A percentile compares a stretch with the other conserved stretches of the same genome.
Conservation (phyloP, 176 grass and related monocot species). For the Olyra latifolia region DNA sequence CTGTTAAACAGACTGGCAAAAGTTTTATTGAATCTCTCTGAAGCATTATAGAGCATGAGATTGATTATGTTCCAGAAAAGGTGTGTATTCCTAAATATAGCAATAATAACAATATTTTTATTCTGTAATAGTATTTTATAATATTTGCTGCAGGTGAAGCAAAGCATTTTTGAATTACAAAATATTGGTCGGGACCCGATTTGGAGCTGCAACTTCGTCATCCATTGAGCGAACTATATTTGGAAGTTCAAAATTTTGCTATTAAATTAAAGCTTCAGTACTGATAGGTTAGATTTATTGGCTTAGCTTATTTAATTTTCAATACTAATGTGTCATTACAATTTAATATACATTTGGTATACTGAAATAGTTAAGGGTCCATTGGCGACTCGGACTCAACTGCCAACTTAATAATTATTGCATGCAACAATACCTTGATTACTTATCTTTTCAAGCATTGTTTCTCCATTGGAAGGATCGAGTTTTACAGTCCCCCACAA, state of each 20-base stretch:
- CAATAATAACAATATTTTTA: neutral
- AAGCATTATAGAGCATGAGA: neutral
- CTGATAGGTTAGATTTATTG: neutral
- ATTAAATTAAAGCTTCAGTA: neutral
- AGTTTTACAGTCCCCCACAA: no score
- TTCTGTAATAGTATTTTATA: neutral
- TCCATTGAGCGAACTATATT: neutral
- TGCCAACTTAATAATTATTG: no score
- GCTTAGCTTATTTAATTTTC: neutral
- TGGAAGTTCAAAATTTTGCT: neutral
- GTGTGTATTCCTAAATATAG: neutral
- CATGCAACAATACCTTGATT: no score
- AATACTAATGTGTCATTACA: no score
- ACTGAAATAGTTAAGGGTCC: no score
- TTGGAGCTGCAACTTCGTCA: neutral
- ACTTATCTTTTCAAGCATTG: no score
- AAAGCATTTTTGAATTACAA: no score
- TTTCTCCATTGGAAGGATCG: no score
- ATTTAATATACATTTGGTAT: no score
- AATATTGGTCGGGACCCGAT: neutral
- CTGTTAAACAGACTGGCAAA: neutral
- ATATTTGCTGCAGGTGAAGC: neutral
- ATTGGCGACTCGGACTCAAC: no score
- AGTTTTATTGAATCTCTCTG: neutral
- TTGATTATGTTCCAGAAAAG: neutral